Evolutionary conservation across 257 asterid genomes (phyloP).

Genomic region (Solanum verrucosum): DNA sequence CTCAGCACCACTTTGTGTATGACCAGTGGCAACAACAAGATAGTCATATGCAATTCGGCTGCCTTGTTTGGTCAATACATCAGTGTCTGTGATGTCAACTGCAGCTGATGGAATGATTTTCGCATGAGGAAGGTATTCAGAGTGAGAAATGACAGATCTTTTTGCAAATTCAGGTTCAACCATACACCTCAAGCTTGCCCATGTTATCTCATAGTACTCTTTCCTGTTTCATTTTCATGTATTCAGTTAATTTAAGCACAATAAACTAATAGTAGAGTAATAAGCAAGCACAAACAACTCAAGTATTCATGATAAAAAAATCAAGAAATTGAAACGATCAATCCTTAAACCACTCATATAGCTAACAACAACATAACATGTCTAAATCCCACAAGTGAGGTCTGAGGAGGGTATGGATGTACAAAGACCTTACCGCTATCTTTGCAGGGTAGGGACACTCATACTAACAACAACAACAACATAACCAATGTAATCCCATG

Average conservation of each 20-base stretch:
- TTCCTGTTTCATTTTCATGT: slow-evolving; percentile 34
- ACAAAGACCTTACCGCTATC: neutral
- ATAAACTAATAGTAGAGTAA: neutral
- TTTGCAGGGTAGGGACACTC: neutral
- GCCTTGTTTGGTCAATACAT: slow-evolving; percentile 61
- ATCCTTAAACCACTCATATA: neutral
- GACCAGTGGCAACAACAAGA: slow-evolving; percentile 91
- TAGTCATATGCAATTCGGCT: slow-evolving; percentile 47
- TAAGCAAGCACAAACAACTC: neutral
- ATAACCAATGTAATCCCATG: neutral
- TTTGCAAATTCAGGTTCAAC: slow-evolving; percentile 84
- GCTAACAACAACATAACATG: neutral
- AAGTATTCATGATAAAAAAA: neutral
- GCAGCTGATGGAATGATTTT: slow-evolving; percentile 49
- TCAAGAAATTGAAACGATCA: neutral
- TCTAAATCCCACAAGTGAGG: neutral
- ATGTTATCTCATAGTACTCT: slow-evolving; percentile 68
- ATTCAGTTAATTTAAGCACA: neutral
- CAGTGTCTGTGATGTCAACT: slow-evolving; percentile 37
- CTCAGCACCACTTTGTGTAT: slow-evolving; percentile 20
- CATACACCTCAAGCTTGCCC: slow-evolving; percentile 77
- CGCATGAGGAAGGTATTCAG: slow-evolving; percentile 62
- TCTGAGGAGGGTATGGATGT: neutral
- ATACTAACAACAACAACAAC: neutral
- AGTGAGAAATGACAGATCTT: slow-evolving; percentile 56